Evolutionary conservation across 164 flowering plant genomes (phyloP), one percentile per base, ranked within the genome.

Genomic region (Vitis riparia): DNA sequence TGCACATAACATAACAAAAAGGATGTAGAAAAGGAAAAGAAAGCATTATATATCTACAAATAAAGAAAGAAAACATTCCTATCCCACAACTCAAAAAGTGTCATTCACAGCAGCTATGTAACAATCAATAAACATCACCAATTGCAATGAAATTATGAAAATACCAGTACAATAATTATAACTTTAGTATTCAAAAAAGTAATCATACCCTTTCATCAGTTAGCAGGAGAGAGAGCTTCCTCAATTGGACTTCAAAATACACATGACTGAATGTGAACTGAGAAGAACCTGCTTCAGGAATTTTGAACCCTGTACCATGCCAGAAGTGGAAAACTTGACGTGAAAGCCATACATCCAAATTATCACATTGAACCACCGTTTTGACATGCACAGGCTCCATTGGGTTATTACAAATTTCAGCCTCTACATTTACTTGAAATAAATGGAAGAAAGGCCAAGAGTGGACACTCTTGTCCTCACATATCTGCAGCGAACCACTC

Each of bases 191-290:
- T 37, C 19, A 10, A 1, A 53, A 51, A 75, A 70, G 52, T 62
- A 30, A 73, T 57, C 82, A 73, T 85, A 95, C 99, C 93, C 87
- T 91, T 80, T 90, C 92, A 89, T 93, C 99, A 51, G 84, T 89
- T 47, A 95, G 77, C 63, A 89, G 84, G 71, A 95, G 62, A 66
- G 97, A 89, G 59, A 79, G 75, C 80, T 87, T 93, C 77, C 82
- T 83, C 9, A 88, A 48, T 64, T 82, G 76, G 15, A 87, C 51
- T 10, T 81, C 75, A 16, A 89, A 27, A 60, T 73, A 77, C 66
- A 86, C 49, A 52, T 10, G 61, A 64, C 69, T 52, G 32, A 71
- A 63, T 30, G 70, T 19, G 65, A 64, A 32, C 19, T 80, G 83
- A 71, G 91, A 78, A 71, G 90, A 69, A 3, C 71, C 69, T 15